Conservation (phyloP, 2,329 filamentous ascomycete species). For the Passalora sequoiae region DNA sequence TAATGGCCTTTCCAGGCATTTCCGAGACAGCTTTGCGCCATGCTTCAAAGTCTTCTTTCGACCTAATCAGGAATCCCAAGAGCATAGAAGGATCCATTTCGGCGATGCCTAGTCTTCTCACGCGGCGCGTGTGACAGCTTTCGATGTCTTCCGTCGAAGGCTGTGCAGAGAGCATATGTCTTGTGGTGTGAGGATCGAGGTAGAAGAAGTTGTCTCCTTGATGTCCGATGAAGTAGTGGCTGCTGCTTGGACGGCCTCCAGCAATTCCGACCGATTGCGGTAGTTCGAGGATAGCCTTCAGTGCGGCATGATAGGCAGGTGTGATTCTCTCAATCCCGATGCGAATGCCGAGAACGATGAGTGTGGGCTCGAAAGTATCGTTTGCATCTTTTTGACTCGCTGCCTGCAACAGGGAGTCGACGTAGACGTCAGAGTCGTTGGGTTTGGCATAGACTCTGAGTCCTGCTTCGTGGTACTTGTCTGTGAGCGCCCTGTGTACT, state of each 20-base stretch:
- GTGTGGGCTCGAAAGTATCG: slow-evolving; percentile 68
- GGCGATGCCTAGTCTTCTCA: slow-evolving; percentile 74
- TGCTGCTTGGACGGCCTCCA: slow-evolving; percentile 86
- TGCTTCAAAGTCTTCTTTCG: slow-evolving; percentile 74
- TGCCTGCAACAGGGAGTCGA: slow-evolving; percentile 76
- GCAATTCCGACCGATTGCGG: slow-evolving; percentile 93
- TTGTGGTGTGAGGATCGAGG: slow-evolving; percentile 85
- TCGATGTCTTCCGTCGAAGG: slow-evolving; percentile 66
- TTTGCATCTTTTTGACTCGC: slow-evolving; percentile 58
- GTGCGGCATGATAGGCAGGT: slow-evolving; percentile 89
- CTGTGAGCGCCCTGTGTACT: slow-evolving; percentile 64
- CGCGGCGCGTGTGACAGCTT: slow-evolving; percentile 78
- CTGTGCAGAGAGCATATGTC: slow-evolving; percentile 60
- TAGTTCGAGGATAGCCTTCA: slow-evolving; percentile 78
- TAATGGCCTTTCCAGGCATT: slow-evolving; percentile 70
- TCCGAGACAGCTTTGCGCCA: slow-evolving; percentile 59
- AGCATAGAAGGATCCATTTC: slow-evolving; percentile 99
- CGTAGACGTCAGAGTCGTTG: slow-evolving; percentile 86
- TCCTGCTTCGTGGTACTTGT: slow-evolving; percentile 55
- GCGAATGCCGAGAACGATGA: slow-evolving; percentile 83
- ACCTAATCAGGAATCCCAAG: slow-evolving; percentile 81
- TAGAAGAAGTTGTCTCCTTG: slow-evolving; percentile 84
- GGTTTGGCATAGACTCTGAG: slow-evolving; percentile 84
- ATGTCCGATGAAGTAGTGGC: slow-evolving; percentile 68
- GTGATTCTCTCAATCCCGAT: slow-evolving; percentile 93